phyloP scores from a whole-genome alignment of 208 protist species.

The Trypanosoma scelopori region DNA sequence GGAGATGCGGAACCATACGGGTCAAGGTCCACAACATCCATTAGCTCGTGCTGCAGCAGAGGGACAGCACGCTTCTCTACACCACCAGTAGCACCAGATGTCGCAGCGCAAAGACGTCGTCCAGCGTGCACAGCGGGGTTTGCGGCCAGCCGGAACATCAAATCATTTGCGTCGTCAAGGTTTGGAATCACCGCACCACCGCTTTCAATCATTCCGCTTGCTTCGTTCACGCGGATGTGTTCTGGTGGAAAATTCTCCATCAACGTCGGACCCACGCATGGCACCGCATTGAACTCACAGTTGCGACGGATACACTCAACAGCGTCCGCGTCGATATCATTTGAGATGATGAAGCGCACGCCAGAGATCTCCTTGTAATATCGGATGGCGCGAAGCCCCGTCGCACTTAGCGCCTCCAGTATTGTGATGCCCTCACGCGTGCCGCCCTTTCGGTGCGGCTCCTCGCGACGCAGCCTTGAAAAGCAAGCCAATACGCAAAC shows the following conservation, averaged over 20 bases:
- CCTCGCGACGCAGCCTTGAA: conserved; percentile 35
- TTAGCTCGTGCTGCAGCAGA: conserved; percentile 88
- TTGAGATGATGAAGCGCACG: conserved; percentile 97
- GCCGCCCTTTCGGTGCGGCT: conserved; percentile 64
- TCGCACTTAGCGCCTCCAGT: conserved; percentile 97
- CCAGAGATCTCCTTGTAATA: conserved; percentile 97
- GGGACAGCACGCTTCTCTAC: conserved; percentile 13
- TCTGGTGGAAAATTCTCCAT: conserved; percentile 78
- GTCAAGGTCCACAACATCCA: conserved; percentile 99
- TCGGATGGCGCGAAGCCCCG: conserved; percentile 96
- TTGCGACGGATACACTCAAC: conserved; percentile 96
- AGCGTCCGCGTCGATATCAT: conserved; percentile 96
- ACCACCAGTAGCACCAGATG: not conserved
- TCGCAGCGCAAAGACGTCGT: conserved; percentile 42
- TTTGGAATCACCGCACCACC: conserved; percentile 89
- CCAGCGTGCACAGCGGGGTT: conserved; percentile 50
- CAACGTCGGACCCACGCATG: conserved; percentile 48
- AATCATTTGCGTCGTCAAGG: conserved; percentile 90
- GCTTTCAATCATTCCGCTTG: conserved; percentile 24
- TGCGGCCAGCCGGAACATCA: conserved; percentile 86
- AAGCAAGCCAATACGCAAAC: conserved; percentile 93
- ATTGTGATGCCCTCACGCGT: conserved; percentile 89
- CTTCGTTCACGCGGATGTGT: conserved; percentile 34
- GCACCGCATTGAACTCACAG: conserved; percentile 94
- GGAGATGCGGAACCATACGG: conserved; percentile 98